Evolutionary conservation across 805 yeast genomes (phyloP).

Genomic region (Cyberlindnera euphorbiae): DNA sequence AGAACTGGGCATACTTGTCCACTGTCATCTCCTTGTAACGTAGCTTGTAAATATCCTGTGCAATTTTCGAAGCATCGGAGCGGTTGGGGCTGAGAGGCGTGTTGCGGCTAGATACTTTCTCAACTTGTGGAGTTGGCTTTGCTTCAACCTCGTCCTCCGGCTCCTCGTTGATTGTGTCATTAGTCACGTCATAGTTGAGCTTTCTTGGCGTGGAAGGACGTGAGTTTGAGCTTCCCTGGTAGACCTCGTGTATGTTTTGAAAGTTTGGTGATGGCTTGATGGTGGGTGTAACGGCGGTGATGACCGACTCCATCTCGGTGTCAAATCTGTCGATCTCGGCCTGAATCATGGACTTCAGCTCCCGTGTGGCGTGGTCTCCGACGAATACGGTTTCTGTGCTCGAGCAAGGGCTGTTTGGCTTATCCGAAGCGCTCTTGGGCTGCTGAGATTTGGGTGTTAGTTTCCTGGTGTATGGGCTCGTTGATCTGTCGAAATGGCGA

Average conservation of each 20-base stretch:
- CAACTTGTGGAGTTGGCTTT: no score
- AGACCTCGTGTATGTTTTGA: slow-evolving; percentile 18
- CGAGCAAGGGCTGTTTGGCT: no score
- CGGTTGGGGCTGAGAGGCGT: background rate
- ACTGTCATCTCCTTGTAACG: slow-evolving; percentile 29
- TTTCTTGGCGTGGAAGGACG: slow-evolving; percentile 8
- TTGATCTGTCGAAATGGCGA: no score
- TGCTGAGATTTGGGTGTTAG: background rate
- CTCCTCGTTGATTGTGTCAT: slow-evolving; percentile 20
- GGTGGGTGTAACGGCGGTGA: slow-evolving; percentile 18
- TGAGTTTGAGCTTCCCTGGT: slow-evolving; percentile 10
- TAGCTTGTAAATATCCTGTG: slow-evolving; percentile 30
- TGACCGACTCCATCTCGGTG: slow-evolving; percentile 7
- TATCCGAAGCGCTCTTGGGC: no score
- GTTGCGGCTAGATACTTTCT: no score
- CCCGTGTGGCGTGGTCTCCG: slow-evolving; percentile 7
- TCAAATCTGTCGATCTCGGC: slow-evolving; percentile 13
- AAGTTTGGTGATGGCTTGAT: slow-evolving; percentile 21
- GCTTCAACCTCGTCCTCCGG: slow-evolving; percentile 20
- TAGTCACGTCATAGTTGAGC: slow-evolving; percentile 14
- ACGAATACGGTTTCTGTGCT: background rate
- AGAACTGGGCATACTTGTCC: slow-evolving; percentile 38
- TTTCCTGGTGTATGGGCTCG: no score
- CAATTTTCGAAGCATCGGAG: slow-evolving; percentile 17
- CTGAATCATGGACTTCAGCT: slow-evolving; percentile 9